These are phyloP conservation scores for Silene noctiflora DNA, from an alignment of 179 eudicot genomes.

Conservation along the genomic window DNA sequence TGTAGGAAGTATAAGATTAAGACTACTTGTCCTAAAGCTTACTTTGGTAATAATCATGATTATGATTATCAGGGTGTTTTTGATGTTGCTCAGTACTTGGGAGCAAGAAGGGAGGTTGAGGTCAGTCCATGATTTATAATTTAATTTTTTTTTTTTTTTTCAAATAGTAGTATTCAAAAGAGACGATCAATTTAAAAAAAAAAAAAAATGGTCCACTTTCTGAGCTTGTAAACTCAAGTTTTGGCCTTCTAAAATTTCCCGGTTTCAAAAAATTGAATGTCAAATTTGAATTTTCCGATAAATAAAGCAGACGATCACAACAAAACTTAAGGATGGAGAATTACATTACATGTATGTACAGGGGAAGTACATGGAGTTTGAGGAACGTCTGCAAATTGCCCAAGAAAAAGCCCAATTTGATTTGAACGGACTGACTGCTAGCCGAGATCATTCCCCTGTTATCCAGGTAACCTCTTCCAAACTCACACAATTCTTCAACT, in stretches of 20 bases:
- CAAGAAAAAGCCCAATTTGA: neutral
- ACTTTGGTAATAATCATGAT: neutral
- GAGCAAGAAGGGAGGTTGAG: neutral
- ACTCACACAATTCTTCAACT: too few relatives aligned
- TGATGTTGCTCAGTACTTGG: neutral
- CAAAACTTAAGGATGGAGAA: neutral
- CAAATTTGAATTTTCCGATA: too few relatives aligned
- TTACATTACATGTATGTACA: neutral
- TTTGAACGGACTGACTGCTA: neutral
- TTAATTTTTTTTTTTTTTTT: too few relatives aligned
- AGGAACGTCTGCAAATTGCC: neutral
- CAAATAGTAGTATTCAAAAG: too few relatives aligned
- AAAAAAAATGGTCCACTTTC: too few relatives aligned
- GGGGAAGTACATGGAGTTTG: slow-evolving; percentile 9
- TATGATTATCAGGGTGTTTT: neutral
- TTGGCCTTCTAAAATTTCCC: too few relatives aligned
- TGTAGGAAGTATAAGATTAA: slow-evolving; percentile 8
- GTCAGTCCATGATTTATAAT: neutral
- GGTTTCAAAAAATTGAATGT: too few relatives aligned
- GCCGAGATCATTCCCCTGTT: neutral
- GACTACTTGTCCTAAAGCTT: neutral
- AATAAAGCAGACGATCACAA: too few relatives aligned
- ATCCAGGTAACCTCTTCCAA: slow-evolving; percentile 1
- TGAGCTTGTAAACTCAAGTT: too few relatives aligned
- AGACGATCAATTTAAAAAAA: too few relatives aligned